Evolutionary conservation across 768 basidiomycete species (phyloP).

Genomic region (Tricholoma saponaceum): DNA sequence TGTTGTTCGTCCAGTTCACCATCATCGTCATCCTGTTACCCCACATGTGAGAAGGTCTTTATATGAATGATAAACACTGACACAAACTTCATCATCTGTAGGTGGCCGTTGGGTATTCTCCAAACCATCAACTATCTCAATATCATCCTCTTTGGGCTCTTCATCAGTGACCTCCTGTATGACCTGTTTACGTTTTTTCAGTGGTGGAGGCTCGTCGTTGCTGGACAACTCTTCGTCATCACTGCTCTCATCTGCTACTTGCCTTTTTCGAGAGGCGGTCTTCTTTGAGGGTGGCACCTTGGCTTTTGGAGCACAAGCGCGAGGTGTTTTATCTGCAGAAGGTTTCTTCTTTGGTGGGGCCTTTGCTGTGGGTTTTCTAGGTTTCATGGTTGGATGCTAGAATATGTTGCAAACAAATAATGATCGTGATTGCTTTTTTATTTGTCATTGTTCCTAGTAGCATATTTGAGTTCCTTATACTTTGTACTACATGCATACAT

Average conservation of each 20-base stretch:
- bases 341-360: not conserved
- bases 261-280: not conserved
- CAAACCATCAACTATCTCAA: not conserved
- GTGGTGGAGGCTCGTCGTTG: not conserved
- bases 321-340: not conserved
- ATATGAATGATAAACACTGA: not conserved
- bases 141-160: not conserved
- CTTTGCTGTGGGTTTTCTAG: not conserved
- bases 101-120: not conserved
- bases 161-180: not conserved
- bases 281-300: not conserved
- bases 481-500: not conserved
- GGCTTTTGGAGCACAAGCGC: not conserved
- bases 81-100: not conserved
- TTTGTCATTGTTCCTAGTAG: not conserved
- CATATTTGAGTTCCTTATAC: not conserved
- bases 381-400: not conserved
- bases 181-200: not conserved
- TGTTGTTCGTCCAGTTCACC: not conserved
- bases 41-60: not conserved
- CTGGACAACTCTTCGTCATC: not conserved
- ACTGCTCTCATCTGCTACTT: not conserved
- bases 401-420: not conserved
- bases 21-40: not conserved
- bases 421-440: not conserved